Evolutionary conservation across 192 early-diverging fungal genomes (phyloP), one percentile per base, ranked within the genome.

Genomic region (Chytriomyces sp.): DNA sequence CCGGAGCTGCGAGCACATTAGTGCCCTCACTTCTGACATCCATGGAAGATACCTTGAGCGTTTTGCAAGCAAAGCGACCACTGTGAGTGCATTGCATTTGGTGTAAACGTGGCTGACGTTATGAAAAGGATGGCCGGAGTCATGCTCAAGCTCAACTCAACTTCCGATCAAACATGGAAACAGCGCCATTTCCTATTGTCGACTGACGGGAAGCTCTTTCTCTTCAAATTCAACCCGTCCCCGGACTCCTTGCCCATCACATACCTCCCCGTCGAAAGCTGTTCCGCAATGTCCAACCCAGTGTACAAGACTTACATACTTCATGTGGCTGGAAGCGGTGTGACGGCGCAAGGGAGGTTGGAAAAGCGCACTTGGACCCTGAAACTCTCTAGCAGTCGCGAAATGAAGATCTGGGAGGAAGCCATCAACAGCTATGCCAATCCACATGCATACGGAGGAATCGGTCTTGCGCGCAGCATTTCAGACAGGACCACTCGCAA

Each of bases 311-410:
- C 49, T 7, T 52, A 7, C 17, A n/a, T 52, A 0, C 64, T 65
- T 25, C 39, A 33, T 33, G 52, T 40, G 7, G 31, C 31, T 12
- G 66, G 59, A 12, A 28, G 28, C 36, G 59, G 52, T 3, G 17
- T 30, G 34, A 32, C 49, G 14, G 7, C 53, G 34, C 12, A 25
- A 40, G 52, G 66, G 10, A 14, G 7, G 5, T 17, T 30, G 5
- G 14, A 25, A 12, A 69, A 69, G 31, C 26, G 53, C 7, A 69
- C 28, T 5, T 70, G 68, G 68, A 59, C 68, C 10, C 37, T 70
- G 2, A 39, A 44, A 44, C 12, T 19, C 19, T 25, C 39, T 3
- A 25, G 26, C 10, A 41, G 34, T 25, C 17, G 5, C 4, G 34
- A 22, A 3, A 12, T 41, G 39, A 14, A 22, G 5, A 10, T 64